phyloP scores from a whole-genome alignment of 2,329 filamentous ascomycete species.

The Dothidotthia symphoricarpi region DNA sequence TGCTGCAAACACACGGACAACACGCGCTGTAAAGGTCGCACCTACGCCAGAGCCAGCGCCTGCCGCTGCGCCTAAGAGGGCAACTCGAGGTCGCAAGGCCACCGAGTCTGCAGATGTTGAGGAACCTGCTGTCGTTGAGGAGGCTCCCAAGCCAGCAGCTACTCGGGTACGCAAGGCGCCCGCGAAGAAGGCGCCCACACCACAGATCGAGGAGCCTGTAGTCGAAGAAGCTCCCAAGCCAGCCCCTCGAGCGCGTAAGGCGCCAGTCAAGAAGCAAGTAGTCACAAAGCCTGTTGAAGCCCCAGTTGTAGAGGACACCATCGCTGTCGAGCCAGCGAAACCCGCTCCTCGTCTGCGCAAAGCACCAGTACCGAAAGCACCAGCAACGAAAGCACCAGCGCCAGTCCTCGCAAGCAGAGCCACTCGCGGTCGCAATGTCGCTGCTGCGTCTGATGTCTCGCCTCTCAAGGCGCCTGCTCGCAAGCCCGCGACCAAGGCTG shows the following conservation, averaged over 20 bases:
- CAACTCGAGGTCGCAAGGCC: conserved; percentile 26
- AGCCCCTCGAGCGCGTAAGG: conserved; percentile 19
- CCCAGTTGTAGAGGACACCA: conserved; percentile 9
- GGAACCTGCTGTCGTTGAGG: conserved; percentile 9
- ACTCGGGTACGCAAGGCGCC: conserved; percentile 13
- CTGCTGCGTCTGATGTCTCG: conserved; percentile 18
- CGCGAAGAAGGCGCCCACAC: background rate
- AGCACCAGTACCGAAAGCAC: conserved; percentile 13
- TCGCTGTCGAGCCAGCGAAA: conserved; percentile 15
- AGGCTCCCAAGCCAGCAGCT: conserved; percentile 10
- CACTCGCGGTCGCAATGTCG: conserved; percentile 23
- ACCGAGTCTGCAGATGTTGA: conserved; percentile 12
- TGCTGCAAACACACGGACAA: conserved; percentile 17
- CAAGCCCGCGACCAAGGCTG: conserved; percentile 20
- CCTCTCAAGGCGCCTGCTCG: conserved; percentile 28
- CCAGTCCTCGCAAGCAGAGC: conserved; percentile 15
- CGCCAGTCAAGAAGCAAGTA: conserved; percentile 17
- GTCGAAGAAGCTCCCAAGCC: conserved; percentile 17
- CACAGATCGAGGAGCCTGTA: conserved; percentile 6
- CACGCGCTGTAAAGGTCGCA: conserved; percentile 22
- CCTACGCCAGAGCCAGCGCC: conserved; percentile 15
- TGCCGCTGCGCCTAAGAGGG: conserved; percentile 22
- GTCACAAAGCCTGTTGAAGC: conserved; percentile 9
- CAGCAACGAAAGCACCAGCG: conserved; percentile 7
- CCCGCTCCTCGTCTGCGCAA: conserved; percentile 22